phyloP scores from a whole-genome alignment of 345 rosid genomes.

The Ceriops decandra region DNA sequence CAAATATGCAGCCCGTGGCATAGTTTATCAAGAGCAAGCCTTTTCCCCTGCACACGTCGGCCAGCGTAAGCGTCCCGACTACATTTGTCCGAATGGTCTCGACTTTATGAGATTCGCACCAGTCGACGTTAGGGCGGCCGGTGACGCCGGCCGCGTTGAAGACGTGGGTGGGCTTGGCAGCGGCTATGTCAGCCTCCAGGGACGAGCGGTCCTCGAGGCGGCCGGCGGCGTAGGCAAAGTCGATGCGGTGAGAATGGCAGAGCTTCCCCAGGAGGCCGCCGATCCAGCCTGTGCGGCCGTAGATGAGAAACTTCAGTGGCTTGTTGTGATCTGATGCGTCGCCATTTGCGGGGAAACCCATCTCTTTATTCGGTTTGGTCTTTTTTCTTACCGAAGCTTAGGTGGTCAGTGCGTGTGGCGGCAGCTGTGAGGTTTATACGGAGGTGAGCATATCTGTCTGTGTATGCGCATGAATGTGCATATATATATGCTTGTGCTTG shows the following conservation, averaged over 20 bases:
- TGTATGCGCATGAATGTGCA: no score
- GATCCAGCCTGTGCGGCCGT: slow-evolving; percentile 93
- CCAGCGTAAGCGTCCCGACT: slow-evolving; percentile 78
- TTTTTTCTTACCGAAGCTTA: no score
- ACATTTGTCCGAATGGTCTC: slow-evolving; percentile 89
- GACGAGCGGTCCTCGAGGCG: slow-evolving; percentile 75
- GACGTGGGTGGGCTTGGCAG: slow-evolving; percentile 68
- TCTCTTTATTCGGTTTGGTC: slow-evolving; percentile 5
- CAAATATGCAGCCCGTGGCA: slow-evolving; percentile 89
- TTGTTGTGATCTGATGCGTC: slow-evolving; percentile 22
- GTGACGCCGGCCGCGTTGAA: slow-evolving; percentile 97
- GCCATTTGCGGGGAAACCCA: slow-evolving; percentile 59
- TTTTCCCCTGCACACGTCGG: slow-evolving; percentile 73
- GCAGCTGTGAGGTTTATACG: no score
- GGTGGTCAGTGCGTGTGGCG: no score
- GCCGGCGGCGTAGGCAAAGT: slow-evolving; percentile 67
- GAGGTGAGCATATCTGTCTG: no score
- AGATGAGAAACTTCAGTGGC: slow-evolving; percentile 70
- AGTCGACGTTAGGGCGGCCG: slow-evolving; percentile 88
- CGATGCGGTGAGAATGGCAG: slow-evolving; percentile 60
- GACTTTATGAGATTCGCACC: slow-evolving; percentile 93
- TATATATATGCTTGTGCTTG: no score
- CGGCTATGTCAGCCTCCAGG: slow-evolving; percentile 56
- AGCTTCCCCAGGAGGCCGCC: slow-evolving; percentile 80
- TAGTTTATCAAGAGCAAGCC: slow-evolving; percentile 69